These are phyloP conservation scores for Lablab purpureus DNA, from an alignment of 306 rosid genomes.

Conservation along the genomic window DNA sequence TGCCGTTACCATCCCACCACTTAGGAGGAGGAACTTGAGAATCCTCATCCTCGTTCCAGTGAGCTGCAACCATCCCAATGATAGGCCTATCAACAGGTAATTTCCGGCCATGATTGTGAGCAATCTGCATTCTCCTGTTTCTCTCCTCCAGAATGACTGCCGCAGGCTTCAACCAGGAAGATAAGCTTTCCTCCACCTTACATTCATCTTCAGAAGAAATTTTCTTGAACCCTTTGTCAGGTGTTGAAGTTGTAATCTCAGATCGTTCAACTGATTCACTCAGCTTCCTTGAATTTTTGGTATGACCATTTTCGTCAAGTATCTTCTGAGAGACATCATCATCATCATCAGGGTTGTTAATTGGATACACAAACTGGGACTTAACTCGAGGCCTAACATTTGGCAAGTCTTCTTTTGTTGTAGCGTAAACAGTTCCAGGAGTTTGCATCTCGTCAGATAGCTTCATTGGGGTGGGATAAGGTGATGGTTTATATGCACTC, in stretches of 20 bases:
- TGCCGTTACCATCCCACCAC: conserved; percentile 94
- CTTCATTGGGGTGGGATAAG: conserved; percentile 78
- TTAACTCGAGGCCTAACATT: conserved; percentile 62
- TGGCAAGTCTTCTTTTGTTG: conserved; percentile 49
- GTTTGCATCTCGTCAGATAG: conserved; percentile 83
- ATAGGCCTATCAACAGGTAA: conserved; percentile 82
- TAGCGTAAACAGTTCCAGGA: conserved; percentile 78
- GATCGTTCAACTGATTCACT: conserved; percentile 55
- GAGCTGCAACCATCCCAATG: conserved; percentile 92
- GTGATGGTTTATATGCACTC: conserved; percentile 57
- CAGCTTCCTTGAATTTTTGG: conserved; percentile 53
- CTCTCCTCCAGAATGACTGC: conserved; percentile 54
- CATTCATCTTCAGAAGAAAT: conserved; percentile 51
- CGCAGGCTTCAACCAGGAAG: conserved; percentile 80
- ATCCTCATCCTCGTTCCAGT: conserved; percentile 76
- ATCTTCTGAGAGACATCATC: conserved; percentile 52
- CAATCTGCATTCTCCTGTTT: conserved; percentile 49
- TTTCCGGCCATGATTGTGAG: conserved; percentile 47
- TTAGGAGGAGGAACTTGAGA: conserved; percentile 71
- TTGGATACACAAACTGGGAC: conserved; percentile 67
- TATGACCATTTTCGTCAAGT: conserved; percentile 55
- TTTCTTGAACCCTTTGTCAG: conserved; percentile 50
- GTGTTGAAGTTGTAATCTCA: conserved; percentile 51
- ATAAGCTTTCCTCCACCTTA: conserved; percentile 71
- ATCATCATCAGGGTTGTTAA: conserved; percentile 51